phyloP scores from a whole-genome alignment of 2,329 filamentous ascomycete species.

The Fusarium nelsonii region DNA sequence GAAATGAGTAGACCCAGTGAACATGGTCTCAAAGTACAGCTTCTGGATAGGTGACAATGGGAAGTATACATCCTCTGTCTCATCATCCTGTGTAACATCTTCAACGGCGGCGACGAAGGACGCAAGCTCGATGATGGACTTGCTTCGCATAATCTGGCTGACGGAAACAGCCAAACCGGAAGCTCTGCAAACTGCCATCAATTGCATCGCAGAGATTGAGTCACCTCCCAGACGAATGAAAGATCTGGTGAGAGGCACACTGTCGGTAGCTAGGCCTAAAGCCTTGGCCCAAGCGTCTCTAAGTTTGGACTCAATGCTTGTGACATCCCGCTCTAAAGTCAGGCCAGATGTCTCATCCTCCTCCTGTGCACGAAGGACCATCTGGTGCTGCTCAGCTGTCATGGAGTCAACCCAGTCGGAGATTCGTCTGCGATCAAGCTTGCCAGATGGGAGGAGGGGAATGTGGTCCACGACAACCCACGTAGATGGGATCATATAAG shows the following conservation, averaged over 20 bases:
- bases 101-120: conserved; percentile 7
- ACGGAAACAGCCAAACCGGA: conserved; percentile 29
- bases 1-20: conserved; percentile 23
- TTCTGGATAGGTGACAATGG: conserved; percentile 28
- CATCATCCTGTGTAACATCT: background rate
- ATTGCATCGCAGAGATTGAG: conserved; percentile 42
- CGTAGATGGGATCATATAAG: conserved; percentile 39
- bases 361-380: conserved; percentile 19
- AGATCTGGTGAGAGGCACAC: conserved; percentile 30
- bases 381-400: conserved; percentile 12
- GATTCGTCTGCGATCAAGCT: conserved; percentile 25
- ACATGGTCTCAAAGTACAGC: conserved; percentile 25
- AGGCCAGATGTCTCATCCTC: background rate
- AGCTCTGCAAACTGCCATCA: conserved; percentile 39
- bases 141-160: conserved; percentile 40
- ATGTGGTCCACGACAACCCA: conserved; percentile 28
- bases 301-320: conserved; percentile 16
- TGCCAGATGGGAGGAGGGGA: conserved; percentile 32
- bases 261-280: conserved; percentile 9
- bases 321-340: conserved; percentile 21
- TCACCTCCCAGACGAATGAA: conserved; percentile 40
- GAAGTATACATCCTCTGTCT: conserved; percentile 11
- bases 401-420: conserved; percentile 22
- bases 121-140: conserved; percentile 41
- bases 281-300: conserved; percentile 30